phyloP scores from a whole-genome alignment of 164 flowering plant species.

The Houttuynia cordata region DNA sequence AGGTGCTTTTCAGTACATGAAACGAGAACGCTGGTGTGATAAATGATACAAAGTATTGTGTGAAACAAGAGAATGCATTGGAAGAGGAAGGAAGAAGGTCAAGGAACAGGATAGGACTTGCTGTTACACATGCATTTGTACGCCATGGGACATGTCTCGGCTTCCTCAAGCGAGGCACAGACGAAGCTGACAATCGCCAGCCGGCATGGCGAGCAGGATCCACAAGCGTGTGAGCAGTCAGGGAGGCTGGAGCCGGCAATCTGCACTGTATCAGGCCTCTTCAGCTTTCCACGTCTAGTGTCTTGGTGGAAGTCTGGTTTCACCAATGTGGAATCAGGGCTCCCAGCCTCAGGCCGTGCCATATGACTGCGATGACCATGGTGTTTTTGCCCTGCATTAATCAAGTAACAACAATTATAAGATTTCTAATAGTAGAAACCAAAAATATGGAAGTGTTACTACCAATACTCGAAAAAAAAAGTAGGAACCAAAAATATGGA shows the following conservation, averaged over 20 bases:
- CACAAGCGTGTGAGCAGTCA: constrained; percentile 84
- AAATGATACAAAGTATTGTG: too few species aligned
- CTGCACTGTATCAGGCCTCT: constrained; percentile 31
- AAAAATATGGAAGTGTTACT: too few species aligned
- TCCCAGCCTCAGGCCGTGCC: constrained; percentile 10
- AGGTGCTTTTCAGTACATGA: too few species aligned
- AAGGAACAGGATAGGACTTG: constrained; percentile 83
- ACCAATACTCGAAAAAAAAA: too few species aligned
- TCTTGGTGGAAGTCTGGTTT: constrained; percentile 1
- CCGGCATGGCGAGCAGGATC: constrained; percentile 78
- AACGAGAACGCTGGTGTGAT: too few species aligned
- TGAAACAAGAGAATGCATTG: too few species aligned
- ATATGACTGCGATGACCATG: constrained; percentile 12
- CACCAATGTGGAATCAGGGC: constrained; percentile 6
- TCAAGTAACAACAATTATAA: background rate
- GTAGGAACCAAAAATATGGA: too few species aligned
- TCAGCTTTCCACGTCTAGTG: constrained; percentile 2
- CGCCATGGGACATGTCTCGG: constrained; percentile 85
- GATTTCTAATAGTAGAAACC: too few species aligned
- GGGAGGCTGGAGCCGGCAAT: constrained; percentile 77
- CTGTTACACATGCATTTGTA: constrained; percentile 74
- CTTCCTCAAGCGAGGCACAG: constrained; percentile 56
- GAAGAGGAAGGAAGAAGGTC: background rate
- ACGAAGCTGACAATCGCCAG: constrained; percentile 78
- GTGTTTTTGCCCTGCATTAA: background rate